phyloP scores from a whole-genome alignment of 768 basidiomycete species.

The Kwoniella shandongensis region DNA sequence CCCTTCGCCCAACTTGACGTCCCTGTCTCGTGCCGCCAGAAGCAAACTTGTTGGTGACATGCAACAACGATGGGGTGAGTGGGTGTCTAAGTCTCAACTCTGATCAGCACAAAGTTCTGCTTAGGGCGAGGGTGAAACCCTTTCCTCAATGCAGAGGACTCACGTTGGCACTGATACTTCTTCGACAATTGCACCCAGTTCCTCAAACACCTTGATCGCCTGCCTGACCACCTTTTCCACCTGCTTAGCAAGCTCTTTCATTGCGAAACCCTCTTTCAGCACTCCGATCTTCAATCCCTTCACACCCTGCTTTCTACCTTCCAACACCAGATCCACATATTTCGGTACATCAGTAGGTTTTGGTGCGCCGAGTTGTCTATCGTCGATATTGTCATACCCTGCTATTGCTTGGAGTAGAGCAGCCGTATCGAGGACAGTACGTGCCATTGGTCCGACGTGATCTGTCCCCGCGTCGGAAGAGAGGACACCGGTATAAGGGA shows the following conservation, averaged over 20 bases:
- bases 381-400: slow-evolving; percentile 58
- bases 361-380: slow-evolving; percentile 55
- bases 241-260: slow-evolving; percentile 52
- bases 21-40: slow-evolving; percentile 34
- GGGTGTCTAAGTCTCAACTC: not conserved
- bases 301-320: slow-evolving; percentile 37
- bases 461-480: slow-evolving; percentile 56
- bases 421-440: slow-evolving; percentile 56
- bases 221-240: slow-evolving; percentile 53
- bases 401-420: slow-evolving; percentile 57
- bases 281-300: slow-evolving; percentile 56
- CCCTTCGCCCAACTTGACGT: slow-evolving; percentile 45
- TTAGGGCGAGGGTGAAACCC: not conserved
- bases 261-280: slow-evolving; percentile 55
- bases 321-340: slow-evolving; percentile 44
- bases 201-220: slow-evolving; percentile 53
- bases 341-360: slow-evolving; percentile 52
- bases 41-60: slow-evolving; percentile 32
- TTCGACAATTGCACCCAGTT: slow-evolving; percentile 56
- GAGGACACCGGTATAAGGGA: slow-evolving; percentile 59
- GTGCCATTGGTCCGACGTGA: slow-evolving; percentile 55
- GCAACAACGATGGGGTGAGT: slow-evolving; percentile 14
- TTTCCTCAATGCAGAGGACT: too few relatives aligned
- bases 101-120: not conserved
- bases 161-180: slow-evolving; percentile 57